These are phyloP conservation scores for Sphenostylis stenocarpa DNA, from an alignment of 306 rosid genomes.

Conservation along the genomic window DNA sequence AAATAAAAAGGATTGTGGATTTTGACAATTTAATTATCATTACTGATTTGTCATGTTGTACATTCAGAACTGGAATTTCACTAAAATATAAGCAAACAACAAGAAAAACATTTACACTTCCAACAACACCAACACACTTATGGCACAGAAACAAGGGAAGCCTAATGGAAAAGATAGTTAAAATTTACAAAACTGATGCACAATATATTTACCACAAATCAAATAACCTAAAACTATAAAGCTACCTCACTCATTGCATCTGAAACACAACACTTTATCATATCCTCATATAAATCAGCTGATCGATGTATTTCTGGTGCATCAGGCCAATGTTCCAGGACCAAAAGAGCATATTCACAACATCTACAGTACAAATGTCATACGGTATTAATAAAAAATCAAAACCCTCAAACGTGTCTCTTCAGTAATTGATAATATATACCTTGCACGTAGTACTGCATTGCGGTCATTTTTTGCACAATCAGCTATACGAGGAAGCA, in stretches of 20 bases:
- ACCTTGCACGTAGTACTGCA: slow-evolving; percentile 99
- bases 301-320: slow-evolving; percentile 93
- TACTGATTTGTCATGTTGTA: slow-evolving; percentile 13
- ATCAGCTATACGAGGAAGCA: slow-evolving; percentile 89
- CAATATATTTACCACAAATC: slow-evolving; percentile 9
- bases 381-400: slow-evolving; percentile 24
- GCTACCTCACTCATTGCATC: slow-evolving; percentile 99
- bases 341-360: slow-evolving; percentile 92
- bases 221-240: slow-evolving; percentile 25
- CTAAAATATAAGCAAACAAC: slow-evolving; percentile 14
- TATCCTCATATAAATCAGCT: slow-evolving; percentile 92
- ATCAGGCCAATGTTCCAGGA: slow-evolving; percentile 98
- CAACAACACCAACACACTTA: slow-evolving; percentile 18
- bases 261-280: slow-evolving; percentile 89
- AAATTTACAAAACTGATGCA: slow-evolving; percentile 26
- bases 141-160: slow-evolving; percentile 16
- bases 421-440: slow-evolving; percentile 2
- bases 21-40: slow-evolving; percentile 3
- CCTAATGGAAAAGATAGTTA: slow-evolving; percentile 9
- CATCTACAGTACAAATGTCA: slow-evolving; percentile 60
- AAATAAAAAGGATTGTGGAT: background rate
- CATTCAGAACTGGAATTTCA: background rate
- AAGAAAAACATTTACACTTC: slow-evolving; percentile 24
- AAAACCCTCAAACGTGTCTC: slow-evolving; percentile 6
- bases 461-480: slow-evolving; percentile 90